Conservation (phyloP, 2,329 filamentous ascomycete species). For the Phialocephala sp. region DNA sequence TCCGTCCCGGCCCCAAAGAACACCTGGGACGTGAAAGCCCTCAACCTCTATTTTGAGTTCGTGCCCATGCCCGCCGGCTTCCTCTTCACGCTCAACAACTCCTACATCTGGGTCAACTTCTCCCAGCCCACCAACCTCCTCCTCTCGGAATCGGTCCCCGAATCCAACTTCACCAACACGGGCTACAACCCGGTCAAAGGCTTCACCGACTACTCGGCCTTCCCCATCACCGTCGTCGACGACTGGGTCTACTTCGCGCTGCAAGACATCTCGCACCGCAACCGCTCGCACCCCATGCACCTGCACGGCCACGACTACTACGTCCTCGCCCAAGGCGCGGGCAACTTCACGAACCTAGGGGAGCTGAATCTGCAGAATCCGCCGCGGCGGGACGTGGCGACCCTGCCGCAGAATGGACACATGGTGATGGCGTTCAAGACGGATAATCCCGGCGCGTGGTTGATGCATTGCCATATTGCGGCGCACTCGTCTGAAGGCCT, state of each 20-base stretch:
- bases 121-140: slow-evolving; percentile 66
- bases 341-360: slow-evolving; percentile 6
- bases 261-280: slow-evolving; percentile 47
- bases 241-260: slow-evolving; percentile 51
- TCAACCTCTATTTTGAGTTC: neutral
- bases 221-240: slow-evolving; percentile 50
- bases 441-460: slow-evolving; percentile 58
- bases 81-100: neutral
- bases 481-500: slow-evolving; percentile 60
- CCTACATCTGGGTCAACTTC: slow-evolving; percentile 13
- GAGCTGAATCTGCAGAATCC: slow-evolving; percentile 51
- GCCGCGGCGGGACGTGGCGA: slow-evolving; percentile 56
- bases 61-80: slow-evolving; percentile 5
- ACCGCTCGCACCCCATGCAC: slow-evolving; percentile 65
- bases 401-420: slow-evolving; percentile 48
- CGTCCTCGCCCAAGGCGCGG: slow-evolving; percentile 59
- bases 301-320: slow-evolving; percentile 74
- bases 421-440: slow-evolving; percentile 51
- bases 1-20: neutral
- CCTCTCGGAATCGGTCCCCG: slow-evolving; percentile 58
- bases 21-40: neutral
- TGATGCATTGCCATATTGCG: slow-evolving; percentile 46
- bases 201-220: slow-evolving; percentile 7
- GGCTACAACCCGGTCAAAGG: slow-evolving; percentile 46
- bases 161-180: slow-evolving; percentile 63